Conservation (phyloP, 306 rosid genomes). For the Pterocarpus santalinus region DNA sequence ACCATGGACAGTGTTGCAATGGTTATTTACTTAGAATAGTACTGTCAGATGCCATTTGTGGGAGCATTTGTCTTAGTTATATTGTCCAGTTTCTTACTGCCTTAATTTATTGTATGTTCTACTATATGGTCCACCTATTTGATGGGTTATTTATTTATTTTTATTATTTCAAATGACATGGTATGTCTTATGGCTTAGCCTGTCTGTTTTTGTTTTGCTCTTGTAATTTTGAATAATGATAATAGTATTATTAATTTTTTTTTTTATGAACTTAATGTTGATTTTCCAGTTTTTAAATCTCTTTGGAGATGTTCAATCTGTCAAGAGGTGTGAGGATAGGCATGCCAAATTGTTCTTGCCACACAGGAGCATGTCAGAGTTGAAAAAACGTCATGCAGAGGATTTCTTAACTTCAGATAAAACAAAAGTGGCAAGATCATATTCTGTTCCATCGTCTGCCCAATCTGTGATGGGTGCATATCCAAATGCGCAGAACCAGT, state of each 20-base stretch:
- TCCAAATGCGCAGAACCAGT: conserved; percentile 84
- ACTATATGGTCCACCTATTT: not conserved
- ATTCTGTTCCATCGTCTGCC: conserved; percentile 80
- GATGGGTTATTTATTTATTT: not conserved
- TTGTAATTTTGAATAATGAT: conserved; percentile 13
- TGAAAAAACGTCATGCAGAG: conserved; percentile 95
- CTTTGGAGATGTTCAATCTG: conserved; percentile 87
- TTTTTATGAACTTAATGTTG: conserved; percentile 25
- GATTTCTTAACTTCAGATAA: conserved; percentile 90
- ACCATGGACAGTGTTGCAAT: conserved; percentile 2
- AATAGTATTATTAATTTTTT: conserved; percentile 30
- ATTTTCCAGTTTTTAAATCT: conserved; percentile 86
- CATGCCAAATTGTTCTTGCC: conserved; percentile 92
- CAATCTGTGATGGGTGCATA: conserved; percentile 84
- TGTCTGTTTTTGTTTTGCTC: not conserved
- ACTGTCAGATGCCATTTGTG: not conserved
- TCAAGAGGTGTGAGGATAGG: conserved; percentile 92
- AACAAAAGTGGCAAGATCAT: conserved; percentile 76
- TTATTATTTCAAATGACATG: not conserved
- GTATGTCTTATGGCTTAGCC: not conserved
- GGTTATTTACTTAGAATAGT: conserved; percentile 6
- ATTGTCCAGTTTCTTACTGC: not conserved
- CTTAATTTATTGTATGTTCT: conserved; percentile 4
- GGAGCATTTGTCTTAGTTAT: not conserved
- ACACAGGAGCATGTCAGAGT: conserved; percentile 85